These are phyloP conservation scores for Neonectria magnoliae DNA, from an alignment of 2,329 filamentous ascomycete genomes.

Conservation along the genomic window DNA sequence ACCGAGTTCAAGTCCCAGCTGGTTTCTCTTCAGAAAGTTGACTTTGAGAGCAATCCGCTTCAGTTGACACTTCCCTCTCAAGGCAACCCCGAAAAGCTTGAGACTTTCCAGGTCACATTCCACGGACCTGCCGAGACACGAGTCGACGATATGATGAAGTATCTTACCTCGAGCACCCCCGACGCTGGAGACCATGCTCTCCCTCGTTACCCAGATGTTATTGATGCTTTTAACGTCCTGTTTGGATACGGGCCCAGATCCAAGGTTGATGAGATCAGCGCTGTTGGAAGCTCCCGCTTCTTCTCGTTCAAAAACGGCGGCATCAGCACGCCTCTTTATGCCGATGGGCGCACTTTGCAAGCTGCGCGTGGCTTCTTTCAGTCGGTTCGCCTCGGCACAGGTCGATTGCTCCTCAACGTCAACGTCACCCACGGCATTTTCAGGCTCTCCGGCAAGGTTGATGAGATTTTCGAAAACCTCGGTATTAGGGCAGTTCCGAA, in stretches of 20 bases:
- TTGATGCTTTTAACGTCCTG: constrained; percentile 64
- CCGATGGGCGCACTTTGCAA: constrained; percentile 46
- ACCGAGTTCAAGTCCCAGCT: constrained; percentile 64
- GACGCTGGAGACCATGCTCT: constrained; percentile 50
- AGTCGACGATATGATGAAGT: constrained; percentile 55
- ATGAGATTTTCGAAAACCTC: constrained; percentile 46
- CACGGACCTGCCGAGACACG: constrained; percentile 51
- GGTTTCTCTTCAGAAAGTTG: constrained; percentile 51
- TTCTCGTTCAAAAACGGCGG: constrained; percentile 54
- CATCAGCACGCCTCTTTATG: constrained; percentile 42
- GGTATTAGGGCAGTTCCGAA: constrained; percentile 24
- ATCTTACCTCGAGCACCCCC: constrained; percentile 56
- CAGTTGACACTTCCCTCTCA: constrained; percentile 48
- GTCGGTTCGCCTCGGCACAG: constrained; percentile 63
- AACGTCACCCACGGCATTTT: constrained; percentile 67
- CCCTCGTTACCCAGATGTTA: constrained; percentile 58
- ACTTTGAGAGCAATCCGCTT: constrained; percentile 48
- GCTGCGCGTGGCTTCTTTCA: constrained; percentile 66
- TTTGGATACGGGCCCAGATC: constrained; percentile 57
- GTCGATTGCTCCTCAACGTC: constrained; percentile 63
- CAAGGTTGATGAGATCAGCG: constrained; percentile 46
- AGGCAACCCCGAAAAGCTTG: constrained; percentile 42
- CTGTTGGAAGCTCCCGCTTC: constrained; percentile 60
- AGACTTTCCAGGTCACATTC: constrained; percentile 55
- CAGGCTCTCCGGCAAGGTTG: constrained; percentile 50